These are phyloP conservation scores for Lasiosphaeria hispida DNA, from an alignment of 495 filamentous ascomycete genomes.

Conservation along the genomic window DNA sequence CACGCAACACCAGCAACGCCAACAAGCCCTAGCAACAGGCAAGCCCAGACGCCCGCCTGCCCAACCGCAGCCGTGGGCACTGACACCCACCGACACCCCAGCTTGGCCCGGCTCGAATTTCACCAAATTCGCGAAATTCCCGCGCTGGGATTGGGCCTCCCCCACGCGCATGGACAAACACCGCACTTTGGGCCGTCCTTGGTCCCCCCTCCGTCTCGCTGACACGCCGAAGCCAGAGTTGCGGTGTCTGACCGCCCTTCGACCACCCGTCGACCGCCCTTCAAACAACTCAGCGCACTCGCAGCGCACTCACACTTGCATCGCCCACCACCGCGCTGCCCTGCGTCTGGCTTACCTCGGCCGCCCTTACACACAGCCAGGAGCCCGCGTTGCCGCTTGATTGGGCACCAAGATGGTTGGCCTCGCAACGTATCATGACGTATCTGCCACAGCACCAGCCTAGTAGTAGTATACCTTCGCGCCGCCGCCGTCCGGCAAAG, in stretches of 20 bases:
- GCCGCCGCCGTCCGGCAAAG: neutral
- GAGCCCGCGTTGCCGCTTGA: slow-evolving; percentile 6
- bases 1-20: too few relatives aligned
- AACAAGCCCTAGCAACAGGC: too few relatives aligned
- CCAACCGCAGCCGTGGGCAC: slow-evolving; percentile 20
- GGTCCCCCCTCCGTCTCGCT: neutral
- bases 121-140: slow-evolving; percentile 17
- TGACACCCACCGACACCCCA: slow-evolving; percentile 2
- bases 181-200: slow-evolving; percentile 4
- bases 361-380: neutral
- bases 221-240: slow-evolving; percentile 18
- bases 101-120: neutral
- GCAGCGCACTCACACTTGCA: slow-evolving; percentile 11
- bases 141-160: slow-evolving; percentile 23
- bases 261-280: slow-evolving; percentile 31
- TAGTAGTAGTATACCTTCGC: neutral
- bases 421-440: slow-evolving; percentile 18
- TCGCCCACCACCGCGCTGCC: neutral
- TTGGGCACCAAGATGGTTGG: slow-evolving; percentile 15
- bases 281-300: slow-evolving; percentile 4
- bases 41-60: neutral
- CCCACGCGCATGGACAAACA: slow-evolving; percentile 29
- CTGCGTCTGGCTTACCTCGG: neutral
- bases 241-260: slow-evolving; percentile 26
- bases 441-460: neutral